Evolutionary conservation across 768 basidiomycete species (phyloP).

Genomic region (Tremella fuciformis): DNA sequence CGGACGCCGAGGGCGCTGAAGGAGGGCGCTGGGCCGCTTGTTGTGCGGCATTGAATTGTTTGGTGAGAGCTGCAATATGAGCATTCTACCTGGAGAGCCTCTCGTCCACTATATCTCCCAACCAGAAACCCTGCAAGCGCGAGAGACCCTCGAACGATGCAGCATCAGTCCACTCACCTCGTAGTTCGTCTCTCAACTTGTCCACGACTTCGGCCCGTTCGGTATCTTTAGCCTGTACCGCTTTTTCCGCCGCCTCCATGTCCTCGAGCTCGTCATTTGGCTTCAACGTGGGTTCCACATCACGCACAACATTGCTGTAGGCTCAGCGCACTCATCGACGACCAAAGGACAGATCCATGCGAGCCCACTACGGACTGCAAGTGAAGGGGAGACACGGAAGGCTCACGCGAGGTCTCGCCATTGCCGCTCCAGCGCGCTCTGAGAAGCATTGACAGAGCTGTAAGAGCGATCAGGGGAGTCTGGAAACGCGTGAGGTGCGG

Average conservation of each 20-base stretch:
- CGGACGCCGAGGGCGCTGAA: conserved; percentile 28
- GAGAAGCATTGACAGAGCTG: conserved; percentile 18
- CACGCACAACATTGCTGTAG: conserved; percentile 24
- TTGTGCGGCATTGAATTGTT: conserved; percentile 27
- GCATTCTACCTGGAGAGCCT: neutral
- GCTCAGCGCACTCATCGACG: neutral
- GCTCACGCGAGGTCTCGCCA: conserved; percentile 31
- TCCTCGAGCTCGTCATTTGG: conserved; percentile 37
- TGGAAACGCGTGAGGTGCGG: neutral
- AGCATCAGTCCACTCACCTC: conserved; percentile 20
- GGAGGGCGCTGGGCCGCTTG: conserved; percentile 35
- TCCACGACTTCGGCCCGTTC: conserved; percentile 23
- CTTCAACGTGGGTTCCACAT: conserved; percentile 32
- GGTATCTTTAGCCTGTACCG: conserved; percentile 28
- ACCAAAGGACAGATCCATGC: neutral
- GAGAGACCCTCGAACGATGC: too few relatives aligned
- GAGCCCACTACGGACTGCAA: neutral
- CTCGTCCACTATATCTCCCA: neutral
- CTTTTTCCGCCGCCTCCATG: conserved; percentile 36
- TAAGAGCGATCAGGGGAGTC: conserved; percentile 19
- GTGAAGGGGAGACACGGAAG: neutral
- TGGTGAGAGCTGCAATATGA: conserved; percentile 19
- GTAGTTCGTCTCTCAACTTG: conserved; percentile 18
- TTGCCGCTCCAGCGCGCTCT: conserved; percentile 18
- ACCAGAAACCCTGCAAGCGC: neutral